These are phyloP conservation scores for Fusarium protoensiforme DNA, from an alignment of 2,329 filamentous ascomycete genomes.

Conservation along the genomic window DNA sequence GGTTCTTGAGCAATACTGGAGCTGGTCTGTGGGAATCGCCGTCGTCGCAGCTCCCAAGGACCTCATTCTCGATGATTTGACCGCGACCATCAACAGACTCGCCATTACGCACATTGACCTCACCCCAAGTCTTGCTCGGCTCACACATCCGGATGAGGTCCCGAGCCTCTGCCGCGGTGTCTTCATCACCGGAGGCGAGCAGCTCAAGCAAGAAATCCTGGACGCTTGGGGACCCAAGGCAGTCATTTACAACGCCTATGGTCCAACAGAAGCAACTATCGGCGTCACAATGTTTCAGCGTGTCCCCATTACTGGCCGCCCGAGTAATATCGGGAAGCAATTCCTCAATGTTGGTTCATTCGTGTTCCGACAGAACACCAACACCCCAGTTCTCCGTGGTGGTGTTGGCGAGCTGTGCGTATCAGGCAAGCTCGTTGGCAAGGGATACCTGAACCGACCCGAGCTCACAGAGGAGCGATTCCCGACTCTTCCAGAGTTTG, in stretches of 20 bases:
- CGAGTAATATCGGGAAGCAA: constrained; percentile 87
- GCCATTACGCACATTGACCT: constrained; percentile 91
- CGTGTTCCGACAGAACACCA: constrained; percentile 77
- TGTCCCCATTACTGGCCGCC: constrained; percentile 80
- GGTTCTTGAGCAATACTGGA: constrained; percentile 94
- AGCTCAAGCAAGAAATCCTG: constrained; percentile 88
- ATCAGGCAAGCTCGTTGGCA: constrained; percentile 86
- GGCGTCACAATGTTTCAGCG: constrained; percentile 91
- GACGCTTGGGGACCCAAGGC: constrained; percentile 83
- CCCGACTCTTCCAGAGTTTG: constrained; percentile 67
- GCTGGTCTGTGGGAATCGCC: constrained; percentile 89
- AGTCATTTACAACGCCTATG: constrained; percentile 93
- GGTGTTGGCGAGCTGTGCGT: constrained; percentile 90
- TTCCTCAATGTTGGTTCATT: constrained; percentile 90
- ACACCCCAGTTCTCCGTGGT: constrained; percentile 78
- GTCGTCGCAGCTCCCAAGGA: constrained; percentile 86
- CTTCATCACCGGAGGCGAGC: constrained; percentile 93
- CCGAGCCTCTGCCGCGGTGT: constrained; percentile 83
- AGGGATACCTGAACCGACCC: constrained; percentile 84
- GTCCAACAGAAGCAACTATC: constrained; percentile 92
- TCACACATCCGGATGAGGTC: constrained; percentile 82
- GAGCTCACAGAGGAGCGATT: constrained; percentile 84
- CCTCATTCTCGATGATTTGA: constrained; percentile 85
- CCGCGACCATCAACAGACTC: constrained; percentile 76
- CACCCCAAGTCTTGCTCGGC: constrained; percentile 85